Conservation (phyloP, 495 filamentous ascomycete species). For the Xylaria bambusicola region DNA sequence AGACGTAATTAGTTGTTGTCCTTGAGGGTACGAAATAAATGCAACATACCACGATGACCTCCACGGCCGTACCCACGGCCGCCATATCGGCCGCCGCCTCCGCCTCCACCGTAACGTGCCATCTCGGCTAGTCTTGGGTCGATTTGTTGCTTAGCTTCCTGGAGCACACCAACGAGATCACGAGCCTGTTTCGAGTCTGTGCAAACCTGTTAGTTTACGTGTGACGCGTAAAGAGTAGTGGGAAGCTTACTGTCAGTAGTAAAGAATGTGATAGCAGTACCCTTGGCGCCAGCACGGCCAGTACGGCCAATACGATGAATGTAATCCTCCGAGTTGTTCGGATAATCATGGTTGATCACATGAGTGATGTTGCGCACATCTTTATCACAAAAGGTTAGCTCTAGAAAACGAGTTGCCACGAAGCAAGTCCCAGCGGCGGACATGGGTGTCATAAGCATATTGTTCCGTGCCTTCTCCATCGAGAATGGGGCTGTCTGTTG, state of each 20-base stretch:
- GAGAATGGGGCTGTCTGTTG: conserved; percentile 57
- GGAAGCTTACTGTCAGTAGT: conserved; percentile 91
- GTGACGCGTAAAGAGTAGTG: neutral
- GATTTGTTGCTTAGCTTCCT: conserved; percentile 97
- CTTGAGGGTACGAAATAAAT: neutral
- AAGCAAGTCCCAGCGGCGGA: conserved; percentile 60
- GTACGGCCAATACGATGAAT: conserved; percentile 98
- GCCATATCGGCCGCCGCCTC: conserved; percentile 71
- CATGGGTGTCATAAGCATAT: conserved; percentile 60
- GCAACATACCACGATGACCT: conserved; percentile 59
- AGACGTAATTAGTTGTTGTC: conserved; percentile 19
- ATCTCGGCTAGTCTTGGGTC: conserved; percentile 95
- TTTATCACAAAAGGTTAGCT: conserved; percentile 84
- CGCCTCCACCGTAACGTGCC: conserved; percentile 88
- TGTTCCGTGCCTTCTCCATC: conserved; percentile 67
- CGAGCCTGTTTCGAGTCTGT: conserved; percentile 94
- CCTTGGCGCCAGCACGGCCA: conserved; percentile 89
- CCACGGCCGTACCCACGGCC: conserved; percentile 59
- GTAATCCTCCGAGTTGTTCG: conserved; percentile 99
- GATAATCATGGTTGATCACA: conserved; percentile 99
- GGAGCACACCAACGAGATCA: conserved; percentile 88
- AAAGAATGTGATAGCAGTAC: conserved; percentile 94
- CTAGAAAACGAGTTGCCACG: conserved; percentile 49
- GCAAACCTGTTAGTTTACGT: conserved; percentile 34
- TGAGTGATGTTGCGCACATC: conserved; percentile 99